phyloP scores from a whole-genome alignment of 345 rosid genomes.

The Laguncularia racemosa region DNA sequence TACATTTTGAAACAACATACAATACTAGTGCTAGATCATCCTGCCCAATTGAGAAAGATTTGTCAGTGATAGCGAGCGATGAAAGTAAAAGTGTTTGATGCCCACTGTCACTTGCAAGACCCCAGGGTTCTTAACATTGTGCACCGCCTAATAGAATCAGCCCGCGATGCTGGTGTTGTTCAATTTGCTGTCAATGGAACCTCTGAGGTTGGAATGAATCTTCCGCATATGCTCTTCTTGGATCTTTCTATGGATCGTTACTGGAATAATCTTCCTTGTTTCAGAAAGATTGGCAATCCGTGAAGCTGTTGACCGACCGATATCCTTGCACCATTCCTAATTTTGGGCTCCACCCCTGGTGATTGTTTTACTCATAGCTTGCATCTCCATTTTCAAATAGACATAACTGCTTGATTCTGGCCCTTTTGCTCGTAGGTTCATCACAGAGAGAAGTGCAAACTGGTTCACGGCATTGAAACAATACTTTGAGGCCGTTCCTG shows the following conservation, averaged over 20 bases:
- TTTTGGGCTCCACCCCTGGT: constrained; percentile 96
- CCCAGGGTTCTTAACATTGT: constrained; percentile 59
- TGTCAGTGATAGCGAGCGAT: no score
- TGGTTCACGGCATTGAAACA: constrained; percentile 73
- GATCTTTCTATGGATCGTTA: neutral
- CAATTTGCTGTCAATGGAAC: constrained; percentile 83
- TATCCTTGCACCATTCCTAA: constrained; percentile 77
- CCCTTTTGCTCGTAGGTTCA: constrained; percentile 31
- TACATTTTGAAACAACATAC: no score
- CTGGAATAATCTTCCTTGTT: constrained; percentile 1
- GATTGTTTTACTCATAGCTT: neutral
- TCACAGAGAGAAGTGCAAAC: constrained; percentile 57
- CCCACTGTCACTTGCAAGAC: constrained; percentile 97
- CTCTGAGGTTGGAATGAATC: constrained; percentile 36
- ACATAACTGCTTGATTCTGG: neutral
- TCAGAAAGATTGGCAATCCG: constrained; percentile 81
- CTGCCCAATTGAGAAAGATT: no score
- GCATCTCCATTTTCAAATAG: neutral
- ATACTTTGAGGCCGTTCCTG: constrained; percentile 54
- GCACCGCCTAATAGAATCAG: constrained; percentile 53
- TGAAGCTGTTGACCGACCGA: constrained; percentile 55
- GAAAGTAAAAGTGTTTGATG: constrained; percentile 63
- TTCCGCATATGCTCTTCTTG: neutral
- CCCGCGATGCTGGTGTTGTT: constrained; percentile 49
- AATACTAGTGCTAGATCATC: no score